Percentiles rank a stretch among this genome's conserved stretches.
Evolutionary conservation across 1,284 basidiomycete species (phyloP).

Genomic region (Boletellus deceptivus): DNA sequence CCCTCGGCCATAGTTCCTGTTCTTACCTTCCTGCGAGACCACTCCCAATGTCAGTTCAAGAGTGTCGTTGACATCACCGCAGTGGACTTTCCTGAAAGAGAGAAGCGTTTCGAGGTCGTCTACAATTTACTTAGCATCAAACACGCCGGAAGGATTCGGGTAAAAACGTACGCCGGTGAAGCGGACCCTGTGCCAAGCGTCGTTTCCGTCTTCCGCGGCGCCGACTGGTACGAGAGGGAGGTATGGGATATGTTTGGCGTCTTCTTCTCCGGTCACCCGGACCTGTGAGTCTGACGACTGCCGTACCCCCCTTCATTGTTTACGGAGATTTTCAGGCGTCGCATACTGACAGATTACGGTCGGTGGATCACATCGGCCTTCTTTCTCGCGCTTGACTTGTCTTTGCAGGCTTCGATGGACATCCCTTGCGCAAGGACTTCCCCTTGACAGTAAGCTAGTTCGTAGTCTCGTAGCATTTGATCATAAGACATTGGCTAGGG

Average conservation of each 20-base stretch:
- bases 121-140: constrained; percentile 91
- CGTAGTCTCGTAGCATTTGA: neutral
- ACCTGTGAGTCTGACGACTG: constrained; percentile 63
- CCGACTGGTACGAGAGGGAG: constrained; percentile 99
- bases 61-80: constrained; percentile 91
- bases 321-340: constrained; percentile 55
- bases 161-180: constrained; percentile 98
- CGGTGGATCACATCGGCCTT: constrained; percentile 20
- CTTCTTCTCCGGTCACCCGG: constrained; percentile 95
- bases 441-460: constrained; percentile 77
- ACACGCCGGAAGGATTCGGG: constrained; percentile 79
- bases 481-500: constrained; percentile 49
- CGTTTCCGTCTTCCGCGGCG: constrained; percentile 80
- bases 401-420: constrained; percentile 89
- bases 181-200: constrained; percentile 91
- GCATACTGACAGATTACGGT: constrained; percentile 99
- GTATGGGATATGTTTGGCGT: constrained; percentile 98
- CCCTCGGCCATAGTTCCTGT: constrained; percentile 85
- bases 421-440: constrained; percentile 98
- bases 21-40: constrained; percentile 93
- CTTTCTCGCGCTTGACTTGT: constrained; percentile 11
- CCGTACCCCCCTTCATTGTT: constrained; percentile 8
- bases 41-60: constrained; percentile 96
- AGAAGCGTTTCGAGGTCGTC: constrained; percentile 95
- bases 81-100: constrained; percentile 92